Conservation (phyloP, 441 rosid species). For the Pelargonium exstipulatum region DNA sequence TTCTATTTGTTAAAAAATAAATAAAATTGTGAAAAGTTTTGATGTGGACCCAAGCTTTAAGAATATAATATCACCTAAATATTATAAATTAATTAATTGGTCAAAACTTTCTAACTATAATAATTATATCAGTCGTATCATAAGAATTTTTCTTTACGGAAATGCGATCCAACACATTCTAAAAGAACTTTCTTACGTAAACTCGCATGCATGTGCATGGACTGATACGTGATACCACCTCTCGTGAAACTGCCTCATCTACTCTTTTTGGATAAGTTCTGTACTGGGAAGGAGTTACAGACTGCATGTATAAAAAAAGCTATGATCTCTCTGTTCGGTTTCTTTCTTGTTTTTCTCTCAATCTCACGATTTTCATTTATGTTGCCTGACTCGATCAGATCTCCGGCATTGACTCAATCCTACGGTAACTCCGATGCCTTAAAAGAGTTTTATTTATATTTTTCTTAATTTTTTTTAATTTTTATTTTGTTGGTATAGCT, state of each 20-base stretch:
- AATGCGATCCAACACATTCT: no score
- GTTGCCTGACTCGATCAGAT: conserved; percentile 36
- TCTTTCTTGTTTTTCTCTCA: conserved; percentile 15
- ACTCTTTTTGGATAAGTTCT: no score
- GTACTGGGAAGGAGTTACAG: conserved; percentile 1
- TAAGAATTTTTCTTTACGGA: no score
- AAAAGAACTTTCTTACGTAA: background rate
- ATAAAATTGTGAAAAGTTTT: no score
- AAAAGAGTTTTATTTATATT: background rate
- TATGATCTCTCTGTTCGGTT: conserved; percentile 22
- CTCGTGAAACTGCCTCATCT: background rate
- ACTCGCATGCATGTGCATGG: background rate
- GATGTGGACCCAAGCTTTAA: no score
- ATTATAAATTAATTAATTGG: no score
- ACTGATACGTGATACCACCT: conserved; percentile 8
- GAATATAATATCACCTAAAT: no score
- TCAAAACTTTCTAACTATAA: no score
- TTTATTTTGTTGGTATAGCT: conserved; percentile 22
- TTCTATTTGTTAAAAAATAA: no score
- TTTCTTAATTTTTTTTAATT: background rate
- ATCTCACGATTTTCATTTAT: conserved; percentile 17
- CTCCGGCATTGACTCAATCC: conserved; percentile 51
- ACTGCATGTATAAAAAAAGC: conserved; percentile 19
- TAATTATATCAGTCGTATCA: no score
- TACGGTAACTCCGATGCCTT: conserved; percentile 30